These are phyloP conservation scores for Xylona heveae DNA, from an alignment of 495 filamentous ascomycete genomes.

Conservation along the genomic window DNA sequence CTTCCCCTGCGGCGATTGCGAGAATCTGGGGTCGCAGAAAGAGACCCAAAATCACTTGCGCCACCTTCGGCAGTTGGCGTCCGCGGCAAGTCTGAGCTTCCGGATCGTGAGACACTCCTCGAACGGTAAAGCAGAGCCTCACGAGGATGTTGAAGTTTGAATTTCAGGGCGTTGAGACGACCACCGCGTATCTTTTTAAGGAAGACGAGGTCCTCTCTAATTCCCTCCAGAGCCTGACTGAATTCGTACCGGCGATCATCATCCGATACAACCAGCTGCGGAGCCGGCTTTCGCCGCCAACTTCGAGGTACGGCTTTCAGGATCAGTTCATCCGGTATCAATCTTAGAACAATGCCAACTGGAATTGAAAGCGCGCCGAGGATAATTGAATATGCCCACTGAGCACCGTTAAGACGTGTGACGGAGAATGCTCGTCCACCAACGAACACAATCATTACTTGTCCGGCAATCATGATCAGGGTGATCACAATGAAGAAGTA, in stretches of 20 bases:
- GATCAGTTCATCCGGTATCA: conserved; percentile 50
- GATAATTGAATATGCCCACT: conserved; percentile 59
- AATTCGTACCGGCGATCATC: conserved; percentile 22
- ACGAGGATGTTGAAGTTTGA: conserved; percentile 59
- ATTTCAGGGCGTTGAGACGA: conserved; percentile 67
- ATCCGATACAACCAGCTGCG: conserved; percentile 27
- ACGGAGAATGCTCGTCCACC: conserved; percentile 53
- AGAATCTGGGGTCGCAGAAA: conserved; percentile 58
- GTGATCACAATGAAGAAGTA: conserved; percentile 70
- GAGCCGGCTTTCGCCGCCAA: conserved; percentile 3
- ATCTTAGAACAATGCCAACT: conserved; percentile 46
- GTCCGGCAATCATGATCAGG: conserved; percentile 61
- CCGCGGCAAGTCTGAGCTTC: conserved; percentile 45
- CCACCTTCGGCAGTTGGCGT: conserved; percentile 42
- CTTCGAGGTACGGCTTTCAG: conserved; percentile 21
- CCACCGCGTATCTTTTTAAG: conserved; percentile 58
- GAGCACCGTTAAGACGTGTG: conserved; percentile 31
- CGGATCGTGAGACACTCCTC: conserved; percentile 51
- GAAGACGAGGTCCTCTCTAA: conserved; percentile 55
- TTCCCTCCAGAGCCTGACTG: conserved; percentile 40
- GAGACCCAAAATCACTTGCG: conserved; percentile 16
- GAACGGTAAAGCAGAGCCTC: conserved; percentile 45
- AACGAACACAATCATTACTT: conserved; percentile 58
- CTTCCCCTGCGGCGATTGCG: conserved; percentile 46
- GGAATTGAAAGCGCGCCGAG: conserved; percentile 51